These are phyloP conservation scores for Medicago truncatula DNA, from an alignment of 306 rosid genomes.

Conservation along the genomic window DNA sequence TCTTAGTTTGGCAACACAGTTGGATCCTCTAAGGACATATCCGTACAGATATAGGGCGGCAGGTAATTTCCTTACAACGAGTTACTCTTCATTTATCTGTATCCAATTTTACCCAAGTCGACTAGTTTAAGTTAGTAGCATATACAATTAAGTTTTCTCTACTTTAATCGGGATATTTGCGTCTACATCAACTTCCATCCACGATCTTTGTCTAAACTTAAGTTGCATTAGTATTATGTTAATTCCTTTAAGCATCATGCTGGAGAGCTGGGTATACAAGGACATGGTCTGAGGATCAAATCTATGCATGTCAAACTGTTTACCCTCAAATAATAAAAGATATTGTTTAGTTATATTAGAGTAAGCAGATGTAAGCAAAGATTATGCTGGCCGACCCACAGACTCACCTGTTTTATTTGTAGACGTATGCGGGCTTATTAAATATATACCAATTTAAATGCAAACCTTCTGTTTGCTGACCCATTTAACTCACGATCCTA, in stretches of 20 bases:
- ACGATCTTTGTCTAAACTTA: not conserved
- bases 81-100: not conserved
- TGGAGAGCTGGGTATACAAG: not conserved
- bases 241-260: slow-evolving; percentile 12
- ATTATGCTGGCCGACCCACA: not conserved
- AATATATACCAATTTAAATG: not conserved
- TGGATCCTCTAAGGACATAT: slow-evolving; percentile 90
- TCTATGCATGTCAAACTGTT: not conserved
- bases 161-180: not conserved
- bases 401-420: not conserved
- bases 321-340: not conserved
- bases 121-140: not conserved
- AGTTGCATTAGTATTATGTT: not conserved
- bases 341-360: not conserved
- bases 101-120: not conserved
- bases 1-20: slow-evolving; percentile 74
- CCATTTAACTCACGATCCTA: not conserved
- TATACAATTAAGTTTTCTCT: slow-evolving; percentile 12
- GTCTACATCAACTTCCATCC: not conserved
- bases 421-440: not conserved
- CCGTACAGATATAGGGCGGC: slow-evolving; percentile 98
- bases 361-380: not conserved
- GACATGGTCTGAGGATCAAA: not conserved
- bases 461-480: not conserved
- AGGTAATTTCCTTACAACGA: slow-evolving; percentile 52